Evolutionary conservation across 345 rosid species (phyloP).

Genomic region (Salix suchowensis): DNA sequence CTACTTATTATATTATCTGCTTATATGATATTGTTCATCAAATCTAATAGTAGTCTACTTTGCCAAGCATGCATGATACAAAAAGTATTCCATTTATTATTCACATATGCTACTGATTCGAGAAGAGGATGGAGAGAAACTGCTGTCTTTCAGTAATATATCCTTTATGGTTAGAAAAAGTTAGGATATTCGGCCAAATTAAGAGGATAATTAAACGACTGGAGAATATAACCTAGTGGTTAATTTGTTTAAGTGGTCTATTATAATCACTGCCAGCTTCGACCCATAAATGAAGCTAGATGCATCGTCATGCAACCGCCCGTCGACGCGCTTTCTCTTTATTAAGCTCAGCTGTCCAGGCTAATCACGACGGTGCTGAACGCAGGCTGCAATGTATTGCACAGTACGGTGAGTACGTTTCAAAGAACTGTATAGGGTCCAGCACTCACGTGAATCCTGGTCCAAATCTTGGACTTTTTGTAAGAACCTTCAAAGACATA

Average conservation of each 20-base stretch:
- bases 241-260: neutral
- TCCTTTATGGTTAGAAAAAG: no score
- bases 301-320: conserved; percentile 22
- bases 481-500: no score
- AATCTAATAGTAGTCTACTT: no score
- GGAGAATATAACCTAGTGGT: neutral
- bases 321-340: conserved; percentile 41
- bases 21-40: no score
- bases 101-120: no score
- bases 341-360: neutral
- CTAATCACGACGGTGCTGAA: neutral
- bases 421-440: neutral
- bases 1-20: no score
- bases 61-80: no score
- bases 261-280: neutral
- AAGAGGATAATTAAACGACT: neutral
- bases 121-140: no score
- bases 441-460: neutral
- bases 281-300: conserved; percentile 8
- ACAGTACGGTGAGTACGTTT: neutral
- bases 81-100: no score
- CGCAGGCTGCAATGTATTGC: neutral
- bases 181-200: no score
- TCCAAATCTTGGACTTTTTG: neutral
- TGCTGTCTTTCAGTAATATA: neutral